phyloP scores from a whole-genome alignment of 768 basidiomycete species.

The Tulasnella sp. region DNA sequence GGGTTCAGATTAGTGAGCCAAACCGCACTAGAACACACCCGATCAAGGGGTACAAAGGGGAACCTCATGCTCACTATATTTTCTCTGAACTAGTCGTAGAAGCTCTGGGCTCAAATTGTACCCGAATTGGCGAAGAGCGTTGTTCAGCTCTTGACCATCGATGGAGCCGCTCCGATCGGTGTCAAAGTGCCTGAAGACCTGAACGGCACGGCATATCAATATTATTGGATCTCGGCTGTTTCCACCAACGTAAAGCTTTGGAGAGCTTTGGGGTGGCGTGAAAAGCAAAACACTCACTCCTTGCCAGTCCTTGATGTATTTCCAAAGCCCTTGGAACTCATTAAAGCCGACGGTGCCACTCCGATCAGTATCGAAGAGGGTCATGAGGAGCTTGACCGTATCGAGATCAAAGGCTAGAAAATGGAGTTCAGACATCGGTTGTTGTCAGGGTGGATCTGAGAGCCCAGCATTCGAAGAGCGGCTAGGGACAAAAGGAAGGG shows the following conservation, averaged over 20 bases:
- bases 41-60: not conserved
- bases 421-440: not conserved
- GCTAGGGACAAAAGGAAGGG: not conserved
- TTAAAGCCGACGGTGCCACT: slow-evolving; percentile 77
- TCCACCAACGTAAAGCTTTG: not conserved
- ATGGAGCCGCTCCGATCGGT: slow-evolving; percentile 80
- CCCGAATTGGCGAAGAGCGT: slow-evolving; percentile 74
- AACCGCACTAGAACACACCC: not conserved
- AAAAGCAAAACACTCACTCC: slow-evolving; percentile 19
- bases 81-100: slow-evolving; percentile 61
- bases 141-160: slow-evolving; percentile 66
- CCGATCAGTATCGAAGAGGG: slow-evolving; percentile 73
- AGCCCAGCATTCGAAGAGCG: not conserved
- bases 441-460: not conserved
- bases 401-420: slow-evolving; percentile 75
- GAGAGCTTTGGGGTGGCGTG: not conserved
- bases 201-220: not conserved
- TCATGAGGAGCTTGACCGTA: slow-evolving; percentile 81
- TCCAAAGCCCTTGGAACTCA: slow-evolving; percentile 41
- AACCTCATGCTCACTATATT: slow-evolving; percentile 59
- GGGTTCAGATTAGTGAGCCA: slow-evolving; percentile 2
- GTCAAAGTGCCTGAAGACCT: slow-evolving; percentile 78
- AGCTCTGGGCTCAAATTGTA: slow-evolving; percentile 68
- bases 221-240: not conserved
- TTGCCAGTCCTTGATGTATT: slow-evolving; percentile 32